A percentile compares a stretch with the other conserved stretches of the same genome.
phyloP scores from a whole-genome alignment of 768 basidiomycete genomes.

The Sporobolomyces roseus region DNA sequence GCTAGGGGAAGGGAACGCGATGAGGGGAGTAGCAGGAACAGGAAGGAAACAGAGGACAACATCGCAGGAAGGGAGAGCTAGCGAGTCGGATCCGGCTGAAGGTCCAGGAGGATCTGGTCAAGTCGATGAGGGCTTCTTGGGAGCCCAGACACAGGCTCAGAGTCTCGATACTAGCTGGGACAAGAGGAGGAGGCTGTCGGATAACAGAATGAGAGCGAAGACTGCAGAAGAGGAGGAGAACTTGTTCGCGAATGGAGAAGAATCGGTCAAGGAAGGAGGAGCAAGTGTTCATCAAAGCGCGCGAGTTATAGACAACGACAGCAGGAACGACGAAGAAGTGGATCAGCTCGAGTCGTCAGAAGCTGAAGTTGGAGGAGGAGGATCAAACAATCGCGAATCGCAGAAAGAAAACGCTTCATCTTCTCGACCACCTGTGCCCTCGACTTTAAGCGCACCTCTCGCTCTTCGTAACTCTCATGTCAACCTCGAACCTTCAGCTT shows the following conservation, averaged over 20 bases:
- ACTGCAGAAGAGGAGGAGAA: neutral
- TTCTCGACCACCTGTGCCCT: neutral
- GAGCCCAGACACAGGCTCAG: neutral
- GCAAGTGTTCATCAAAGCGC: too few species aligned
- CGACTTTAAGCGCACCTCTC: neutral
- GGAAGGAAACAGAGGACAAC: neutral
- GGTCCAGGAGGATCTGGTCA: slow-evolving; percentile 8
- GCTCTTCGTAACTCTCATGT: neutral
- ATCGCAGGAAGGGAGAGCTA: neutral
- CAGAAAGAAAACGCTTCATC: slow-evolving; percentile 29
- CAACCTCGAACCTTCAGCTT: slow-evolving; percentile 10
- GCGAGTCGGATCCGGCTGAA: neutral
- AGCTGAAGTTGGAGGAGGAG: neutral
- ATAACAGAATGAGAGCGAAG: neutral
- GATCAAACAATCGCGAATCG: neutral
- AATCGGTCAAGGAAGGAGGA: neutral
- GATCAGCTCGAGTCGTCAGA: slow-evolving; percentile 5
- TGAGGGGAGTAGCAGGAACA: neutral
- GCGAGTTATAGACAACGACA: neutral
- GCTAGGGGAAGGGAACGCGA: too few species aligned
- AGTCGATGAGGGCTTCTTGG: neutral
- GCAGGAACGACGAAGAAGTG: neutral
- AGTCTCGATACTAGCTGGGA: slow-evolving; percentile 13
- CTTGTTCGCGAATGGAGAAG: neutral
- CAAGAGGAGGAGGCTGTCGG: slow-evolving; percentile 2